Percentiles rank a stretch among this genome's conserved stretches.
Evolutionary conservation across 2,329 filamentous ascomycete species (phyloP).

Genomic region (Ascochyta pisi): DNA sequence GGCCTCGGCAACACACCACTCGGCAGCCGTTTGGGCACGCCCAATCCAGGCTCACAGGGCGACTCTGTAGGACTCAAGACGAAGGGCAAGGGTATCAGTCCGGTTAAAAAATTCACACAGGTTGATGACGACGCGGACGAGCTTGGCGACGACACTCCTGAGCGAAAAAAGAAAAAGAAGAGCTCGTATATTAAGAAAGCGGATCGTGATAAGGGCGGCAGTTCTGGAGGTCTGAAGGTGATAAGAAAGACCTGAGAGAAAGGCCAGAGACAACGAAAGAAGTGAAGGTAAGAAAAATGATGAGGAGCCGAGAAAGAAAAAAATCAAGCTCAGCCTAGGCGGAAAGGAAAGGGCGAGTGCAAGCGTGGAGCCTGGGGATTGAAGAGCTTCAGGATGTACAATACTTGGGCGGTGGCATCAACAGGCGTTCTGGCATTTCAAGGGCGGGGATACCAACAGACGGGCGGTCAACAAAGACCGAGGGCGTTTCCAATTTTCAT

Average conservation of each 20-base stretch:
- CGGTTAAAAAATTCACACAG: slow-evolving; percentile 38
- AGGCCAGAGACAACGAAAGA: slow-evolving; percentile 37
- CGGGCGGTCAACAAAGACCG: slow-evolving; percentile 11
- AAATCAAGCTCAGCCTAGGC: slow-evolving; percentile 45
- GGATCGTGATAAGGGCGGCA: slow-evolving; percentile 41
- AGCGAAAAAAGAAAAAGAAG: slow-evolving; percentile 58
- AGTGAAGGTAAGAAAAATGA: slow-evolving; percentile 44
- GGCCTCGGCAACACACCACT: slow-evolving; percentile 52
- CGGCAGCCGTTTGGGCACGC: slow-evolving; percentile 53
- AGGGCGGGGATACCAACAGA: slow-evolving; percentile 17
- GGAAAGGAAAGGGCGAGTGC: slow-evolving; percentile 22
- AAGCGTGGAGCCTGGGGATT: slow-evolving; percentile 17
- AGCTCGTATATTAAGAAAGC: slow-evolving; percentile 50
- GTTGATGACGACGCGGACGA: slow-evolving; percentile 40
- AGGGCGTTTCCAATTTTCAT: slow-evolving; percentile 7
- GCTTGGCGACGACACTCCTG: slow-evolving; percentile 51
- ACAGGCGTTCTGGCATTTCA: slow-evolving; percentile 19
- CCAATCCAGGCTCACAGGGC: slow-evolving; percentile 46
- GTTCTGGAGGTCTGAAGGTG: slow-evolving; percentile 37
- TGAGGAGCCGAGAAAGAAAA: slow-evolving; percentile 47
- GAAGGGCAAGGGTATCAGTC: slow-evolving; percentile 44
- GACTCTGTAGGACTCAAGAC: slow-evolving; percentile 32
- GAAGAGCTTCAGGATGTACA: not conserved
- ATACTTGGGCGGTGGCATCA: slow-evolving; percentile 5
- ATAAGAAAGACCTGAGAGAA: no score